These are phyloP conservation scores for Yarrowia phangngaensis DNA, from an alignment of 805 yeast genomes.

Conservation along the genomic window DNA sequence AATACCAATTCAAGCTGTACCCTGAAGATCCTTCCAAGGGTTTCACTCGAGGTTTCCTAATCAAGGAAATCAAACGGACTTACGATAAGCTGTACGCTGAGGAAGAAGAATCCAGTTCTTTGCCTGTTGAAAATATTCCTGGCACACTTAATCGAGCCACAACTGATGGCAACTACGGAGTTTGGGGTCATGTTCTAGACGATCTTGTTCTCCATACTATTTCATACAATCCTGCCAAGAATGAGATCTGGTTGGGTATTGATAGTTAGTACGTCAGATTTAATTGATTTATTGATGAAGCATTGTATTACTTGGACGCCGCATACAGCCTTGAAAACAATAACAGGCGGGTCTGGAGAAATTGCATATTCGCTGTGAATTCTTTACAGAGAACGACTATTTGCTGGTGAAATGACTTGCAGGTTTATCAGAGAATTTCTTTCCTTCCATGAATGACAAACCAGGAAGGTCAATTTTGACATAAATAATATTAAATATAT, in stretches of 20 bases:
- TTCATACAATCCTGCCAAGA: not conserved
- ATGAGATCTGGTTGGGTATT: constrained; percentile 20
- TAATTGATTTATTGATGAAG: too few species aligned
- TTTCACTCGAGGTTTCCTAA: constrained; percentile 1
- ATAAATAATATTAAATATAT: too few species aligned
- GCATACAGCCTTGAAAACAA: too few species aligned
- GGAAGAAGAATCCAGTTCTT: constrained; percentile 11
- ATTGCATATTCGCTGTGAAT: too few species aligned
- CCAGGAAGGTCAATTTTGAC: too few species aligned
- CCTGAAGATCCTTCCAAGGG: constrained; percentile 16
- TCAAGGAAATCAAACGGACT: not conserved
- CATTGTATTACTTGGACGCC: too few species aligned
- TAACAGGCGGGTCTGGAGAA: too few species aligned
- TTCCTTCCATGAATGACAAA: too few species aligned
- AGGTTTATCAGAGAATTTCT: too few species aligned
- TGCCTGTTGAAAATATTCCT: constrained; percentile 9
- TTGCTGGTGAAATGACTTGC: too few species aligned
- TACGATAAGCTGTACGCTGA: constrained; percentile 13
- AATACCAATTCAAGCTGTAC: constrained; percentile 18
- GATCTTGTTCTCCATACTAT: constrained; percentile 22
- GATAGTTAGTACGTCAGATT: constrained; percentile 3
- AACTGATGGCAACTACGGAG: constrained; percentile 17
- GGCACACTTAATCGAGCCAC: constrained; percentile 17
- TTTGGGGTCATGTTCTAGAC: constrained; percentile 23
- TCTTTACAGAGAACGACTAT: too few species aligned